Base-by-base conservation (phyloP, 129 eudicot genomes). In the Deinandra increscens region DNA sequence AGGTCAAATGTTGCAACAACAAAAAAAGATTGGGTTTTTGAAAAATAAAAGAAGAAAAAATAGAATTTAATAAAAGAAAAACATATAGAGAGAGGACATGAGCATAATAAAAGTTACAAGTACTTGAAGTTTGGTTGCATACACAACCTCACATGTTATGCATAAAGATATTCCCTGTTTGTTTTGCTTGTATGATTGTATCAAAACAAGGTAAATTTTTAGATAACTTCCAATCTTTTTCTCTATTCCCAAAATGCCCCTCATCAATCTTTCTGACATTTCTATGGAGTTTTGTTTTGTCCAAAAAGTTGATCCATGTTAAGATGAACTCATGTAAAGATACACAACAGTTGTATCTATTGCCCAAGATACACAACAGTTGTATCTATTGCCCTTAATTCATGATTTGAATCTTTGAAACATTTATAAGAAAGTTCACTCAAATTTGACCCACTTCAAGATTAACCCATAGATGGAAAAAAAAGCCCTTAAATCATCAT, bases 61-160 rank as follows among this genome's bases (percentile, higher is more conserved):
- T 72, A 58, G 44, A 60, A 48, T 59, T 34, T 36, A 1, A 36
- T 36, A 36, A 1, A 68, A 31, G 19, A 37, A 43, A 55, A 74
- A 49, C 60, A 70, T 19, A 42, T 4, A 36, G 7, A 36, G 60
- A 17, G 48, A 76, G 74, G 81, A 76, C 81, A 69, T 60, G 29
- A 75, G 34, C 69, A 68, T 66, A 44, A 68, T 66, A 56, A 75
- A 75, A 75, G 74, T 69, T 67, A 44, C 51, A 58, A 67, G 80
- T 75, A 75, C 74, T 63, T 62, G 64, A 77, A 54, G 79, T 74
- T 74, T 74, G 79, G 65, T 74, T 74, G 79, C 26, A 70, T 26
- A 65, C 72, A 56, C 67, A 74, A 65, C 79, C 67, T 74, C 79
- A 69, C 81, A 77, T 68, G 74, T 31, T 71, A 76, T 69, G 56